Evolutionary conservation across 305 asterid species (phyloP), one percentile per base, ranked within the genome.

Genomic region (Fraxinus baroniana): DNA sequence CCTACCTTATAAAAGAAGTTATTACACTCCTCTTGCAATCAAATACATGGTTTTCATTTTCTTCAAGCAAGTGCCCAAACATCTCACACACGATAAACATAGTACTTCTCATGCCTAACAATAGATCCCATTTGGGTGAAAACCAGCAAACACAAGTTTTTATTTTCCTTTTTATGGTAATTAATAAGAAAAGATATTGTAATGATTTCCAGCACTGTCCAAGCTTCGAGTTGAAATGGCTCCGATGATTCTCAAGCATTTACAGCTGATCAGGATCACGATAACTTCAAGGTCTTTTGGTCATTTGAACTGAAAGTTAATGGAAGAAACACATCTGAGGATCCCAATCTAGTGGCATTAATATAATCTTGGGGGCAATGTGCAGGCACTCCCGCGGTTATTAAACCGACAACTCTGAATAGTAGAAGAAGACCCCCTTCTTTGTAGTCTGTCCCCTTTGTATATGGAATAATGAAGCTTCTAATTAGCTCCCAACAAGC

Each of bases 351-450:
- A 1, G 89, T 90, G 2, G 91, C 26, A 70, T 91, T 92, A 0
- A 88, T 92, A 74, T 92, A 92, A 79, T 92, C 94, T 24, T 86
- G 89, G 1, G 91, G 88, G 55, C 79, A 83, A 77, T 90, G 96
- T 13, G 89, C 91, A 0, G 96, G 91, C 7, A 90, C n/a, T 0
- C 96, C 96, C 0, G 92, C 89, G 0, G 76, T 30, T 2, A 86
- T 5, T 4, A 92, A 77, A 0, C 94, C 92, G 0, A 87, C 20
- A 0, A 88, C 73, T 5, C 94, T 85, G 4, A 87, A 26, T 0
- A 84, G 3, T 35, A 86, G 84, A 6, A 89, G 81, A 9, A 87
- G 52, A 15, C 86, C 78, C 3, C 88, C 85, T 89, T 92, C 97
- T 18, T 24, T 39, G 77, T 85, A 92, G 0, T 87, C 89, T 18